Percentiles rank a stretch among this genome's conserved stretches.
phyloP scores from a whole-genome alignment of 192 early-diverging fungal species.

The Coemansia sp. region DNA sequence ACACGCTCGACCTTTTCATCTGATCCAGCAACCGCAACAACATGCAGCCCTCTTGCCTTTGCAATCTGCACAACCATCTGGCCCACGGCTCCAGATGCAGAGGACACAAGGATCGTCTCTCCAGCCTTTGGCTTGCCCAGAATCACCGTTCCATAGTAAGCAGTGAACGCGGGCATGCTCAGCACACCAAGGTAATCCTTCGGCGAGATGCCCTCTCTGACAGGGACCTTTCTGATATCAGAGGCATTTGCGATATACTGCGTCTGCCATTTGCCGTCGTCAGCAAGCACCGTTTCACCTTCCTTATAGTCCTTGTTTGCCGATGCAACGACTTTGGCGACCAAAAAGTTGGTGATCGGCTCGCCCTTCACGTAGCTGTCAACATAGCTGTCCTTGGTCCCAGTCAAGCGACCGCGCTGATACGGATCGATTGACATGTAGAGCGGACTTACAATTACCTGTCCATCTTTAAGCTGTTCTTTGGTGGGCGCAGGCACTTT shows the following conservation, averaged over 20 bases:
- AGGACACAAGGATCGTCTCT: constrained; percentile 81
- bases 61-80: constrained; percentile 80
- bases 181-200: constrained; percentile 57
- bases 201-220: constrained; percentile 4
- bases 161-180: constrained; percentile 83
- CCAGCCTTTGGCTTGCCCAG: constrained; percentile 75
- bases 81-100: constrained; percentile 78
- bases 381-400: constrained; percentile 59
- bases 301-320: constrained; percentile 57
- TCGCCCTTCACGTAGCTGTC: constrained; percentile 60
- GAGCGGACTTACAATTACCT: constrained; percentile 60
- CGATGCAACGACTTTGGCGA: constrained; percentile 68
- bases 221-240: constrained; percentile 45
- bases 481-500: constrained; percentile 14
- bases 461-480: constrained; percentile 21
- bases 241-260: constrained; percentile 57
- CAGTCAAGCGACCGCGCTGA: constrained; percentile 70
- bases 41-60: constrained; percentile 71
- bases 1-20: constrained; percentile 83
- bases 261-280: constrained; percentile 64
- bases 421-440: constrained; percentile 76
- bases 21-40: constrained; percentile 80
- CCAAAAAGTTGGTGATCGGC: constrained; percentile 58
- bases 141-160: constrained; percentile 63
- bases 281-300: constrained; percentile 79